Evolutionary conservation across 345 rosid genomes (phyloP).

Genomic region (Brassica nigra): DNA sequence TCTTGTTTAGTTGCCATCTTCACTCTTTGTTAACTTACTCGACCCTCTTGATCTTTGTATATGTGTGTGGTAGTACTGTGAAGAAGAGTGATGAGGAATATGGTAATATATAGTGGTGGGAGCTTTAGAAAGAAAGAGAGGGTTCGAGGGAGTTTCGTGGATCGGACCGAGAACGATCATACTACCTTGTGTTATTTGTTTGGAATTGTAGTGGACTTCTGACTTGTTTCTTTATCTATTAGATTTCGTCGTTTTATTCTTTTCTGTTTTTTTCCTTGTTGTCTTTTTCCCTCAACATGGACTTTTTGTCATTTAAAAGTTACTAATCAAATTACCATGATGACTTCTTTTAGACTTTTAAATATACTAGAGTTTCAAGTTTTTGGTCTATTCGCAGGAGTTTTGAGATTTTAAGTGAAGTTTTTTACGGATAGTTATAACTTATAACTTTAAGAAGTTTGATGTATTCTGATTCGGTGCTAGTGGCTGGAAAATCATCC

Average conservation of each 20-base stretch:
- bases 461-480: not conserved
- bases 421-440: not conserved
- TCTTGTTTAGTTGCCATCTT: conserved; percentile 44
- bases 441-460: not conserved
- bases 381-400: not conserved
- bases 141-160: conserved; percentile 40
- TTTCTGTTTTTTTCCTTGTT: not conserved
- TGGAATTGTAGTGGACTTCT: conserved; percentile 20
- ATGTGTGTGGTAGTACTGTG: conserved; percentile 11
- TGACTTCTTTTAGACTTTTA: conserved; percentile 19
- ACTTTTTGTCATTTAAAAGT: conserved; percentile 28
- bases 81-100: conserved; percentile 32
- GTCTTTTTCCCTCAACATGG: conserved; percentile 26
- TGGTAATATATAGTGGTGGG: conserved; percentile 25
- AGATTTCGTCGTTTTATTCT: not conserved
- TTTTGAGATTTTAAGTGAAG: not conserved
- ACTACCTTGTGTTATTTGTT: conserved; percentile 17
- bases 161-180: conserved; percentile 37
- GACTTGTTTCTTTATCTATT: conserved; percentile 17
- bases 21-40: conserved; percentile 9
- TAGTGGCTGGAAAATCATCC: not conserved
- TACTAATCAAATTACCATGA: conserved; percentile 30
- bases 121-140: conserved; percentile 8
- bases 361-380: not conserved
- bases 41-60: conserved; percentile 11